Evolutionary conservation across 176 grass and related monocot genomes (phyloP).

Genomic region (Otatea glauca): DNA sequence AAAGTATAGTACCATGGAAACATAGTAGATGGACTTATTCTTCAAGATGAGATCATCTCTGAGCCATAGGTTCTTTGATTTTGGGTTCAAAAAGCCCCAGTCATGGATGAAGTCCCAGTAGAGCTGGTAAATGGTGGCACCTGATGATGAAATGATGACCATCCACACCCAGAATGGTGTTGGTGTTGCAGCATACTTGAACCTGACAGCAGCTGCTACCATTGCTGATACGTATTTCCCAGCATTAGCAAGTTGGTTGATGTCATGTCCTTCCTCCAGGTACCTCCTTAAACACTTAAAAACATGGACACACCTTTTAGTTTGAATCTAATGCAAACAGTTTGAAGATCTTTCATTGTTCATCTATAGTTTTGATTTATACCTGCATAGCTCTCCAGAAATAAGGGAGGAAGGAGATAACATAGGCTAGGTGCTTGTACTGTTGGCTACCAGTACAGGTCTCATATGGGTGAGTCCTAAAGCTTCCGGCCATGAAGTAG

Average conservation of each 20-base stretch:
- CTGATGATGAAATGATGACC: conserved; percentile 65
- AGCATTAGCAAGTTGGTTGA: conserved; percentile 77
- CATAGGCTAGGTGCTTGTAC: conserved; percentile 75
- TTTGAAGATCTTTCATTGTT: background rate
- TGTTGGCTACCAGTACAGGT: conserved; percentile 65
- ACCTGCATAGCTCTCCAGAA: conserved; percentile 99
- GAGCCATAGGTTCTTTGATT: conserved; percentile 69
- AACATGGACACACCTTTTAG: background rate
- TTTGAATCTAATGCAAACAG: conserved; percentile 20
- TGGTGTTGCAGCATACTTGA: conserved; percentile 66
- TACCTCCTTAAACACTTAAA: conserved; percentile 86
- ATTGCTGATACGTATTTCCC: conserved; percentile 94
- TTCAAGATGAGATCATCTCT: conserved; percentile 82
- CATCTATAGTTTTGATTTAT: background rate
- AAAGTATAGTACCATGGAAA: conserved; percentile 66
- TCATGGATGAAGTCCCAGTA: conserved; percentile 99
- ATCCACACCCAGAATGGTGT: conserved; percentile 64
- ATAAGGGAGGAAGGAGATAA: conserved; percentile 95
- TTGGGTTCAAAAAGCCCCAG: conserved; percentile 71
- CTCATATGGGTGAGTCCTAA: conserved; percentile 58
- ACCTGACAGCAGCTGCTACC: conserved; percentile 75
- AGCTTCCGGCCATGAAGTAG: conserved; percentile 83
- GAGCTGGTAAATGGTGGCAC: conserved; percentile 83
- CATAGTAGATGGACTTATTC: conserved; percentile 76
- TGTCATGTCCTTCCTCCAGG: conserved; percentile 83